These are phyloP conservation scores for Talaromyces atroroseus DNA, from an alignment of 2,329 filamentous ascomycete genomes.

Conservation along the genomic window DNA sequence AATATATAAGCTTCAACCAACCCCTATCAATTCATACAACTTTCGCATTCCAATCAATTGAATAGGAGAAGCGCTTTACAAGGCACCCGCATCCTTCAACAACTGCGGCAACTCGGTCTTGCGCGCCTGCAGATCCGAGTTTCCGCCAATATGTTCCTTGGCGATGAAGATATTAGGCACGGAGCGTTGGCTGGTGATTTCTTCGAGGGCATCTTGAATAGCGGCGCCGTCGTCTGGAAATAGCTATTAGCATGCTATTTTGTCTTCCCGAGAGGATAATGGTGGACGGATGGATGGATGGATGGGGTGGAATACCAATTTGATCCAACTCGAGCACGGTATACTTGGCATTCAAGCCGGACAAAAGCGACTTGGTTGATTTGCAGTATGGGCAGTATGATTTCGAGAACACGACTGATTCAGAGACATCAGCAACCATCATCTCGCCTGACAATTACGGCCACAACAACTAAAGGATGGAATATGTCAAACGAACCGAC, in stretches of 20 bases:
- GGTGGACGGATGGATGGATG: background rate
- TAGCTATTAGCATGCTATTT: background rate
- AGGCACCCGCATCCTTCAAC: slow-evolving; percentile 59
- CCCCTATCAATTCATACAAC: background rate
- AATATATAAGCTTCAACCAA: background rate
- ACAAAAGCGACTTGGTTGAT: slow-evolving; percentile 69
- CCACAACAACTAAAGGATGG: background rate
- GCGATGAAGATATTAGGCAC: slow-evolving; percentile 95
- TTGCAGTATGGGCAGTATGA: slow-evolving; percentile 93
- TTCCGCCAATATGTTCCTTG: slow-evolving; percentile 89
- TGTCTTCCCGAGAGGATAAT: background rate
- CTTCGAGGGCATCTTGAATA: slow-evolving; percentile 75
- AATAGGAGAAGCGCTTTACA: slow-evolving; percentile 45
- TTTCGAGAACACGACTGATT: slow-evolving; percentile 86
- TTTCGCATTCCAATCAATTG: no score
- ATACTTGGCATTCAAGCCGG: slow-evolving; percentile 65
- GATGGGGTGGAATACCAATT: slow-evolving; percentile 53
- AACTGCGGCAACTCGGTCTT: slow-evolving; percentile 59
- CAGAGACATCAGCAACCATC: no score
- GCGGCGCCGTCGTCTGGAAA: slow-evolving; percentile 68
- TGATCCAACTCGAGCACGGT: slow-evolving; percentile 77
- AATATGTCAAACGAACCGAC: slow-evolving; percentile 57
- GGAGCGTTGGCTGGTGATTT: slow-evolving; percentile 76
- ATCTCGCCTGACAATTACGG: no score
- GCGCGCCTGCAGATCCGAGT: slow-evolving; percentile 75